Evolutionary conservation across 1,284 basidiomycete genomes (phyloP).

Genomic region (Sporisorium exsertum): DNA sequence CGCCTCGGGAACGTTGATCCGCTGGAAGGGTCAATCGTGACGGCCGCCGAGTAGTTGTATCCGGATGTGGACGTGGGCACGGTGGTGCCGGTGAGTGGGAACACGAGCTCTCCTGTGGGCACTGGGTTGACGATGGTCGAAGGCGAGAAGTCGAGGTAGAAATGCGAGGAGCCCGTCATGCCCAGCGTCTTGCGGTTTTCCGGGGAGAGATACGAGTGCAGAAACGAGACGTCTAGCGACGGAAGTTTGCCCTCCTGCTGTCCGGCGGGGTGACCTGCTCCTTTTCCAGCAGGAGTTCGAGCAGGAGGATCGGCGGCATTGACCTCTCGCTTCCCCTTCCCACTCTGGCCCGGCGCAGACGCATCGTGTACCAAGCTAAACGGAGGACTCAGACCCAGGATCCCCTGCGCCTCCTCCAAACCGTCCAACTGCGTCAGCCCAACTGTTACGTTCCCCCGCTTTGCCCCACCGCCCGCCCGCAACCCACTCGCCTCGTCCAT

Average conservation of each 20-base stretch:
- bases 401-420: slow-evolving; percentile 21
- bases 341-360: background rate
- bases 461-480: slow-evolving; percentile 10
- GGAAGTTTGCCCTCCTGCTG: background rate
- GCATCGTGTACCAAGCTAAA: slow-evolving; percentile 3
- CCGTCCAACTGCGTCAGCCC: slow-evolving; percentile 18
- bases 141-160: slow-evolving; percentile 20
- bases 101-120: slow-evolving; percentile 24
- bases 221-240: slow-evolving; percentile 22
- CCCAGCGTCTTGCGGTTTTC: slow-evolving; percentile 6
- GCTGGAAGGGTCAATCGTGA: slow-evolving; percentile 16
- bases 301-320: background rate
- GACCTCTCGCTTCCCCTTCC: background rate
- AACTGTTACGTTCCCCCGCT: slow-evolving; percentile 12
- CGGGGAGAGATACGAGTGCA: slow-evolving; percentile 18
- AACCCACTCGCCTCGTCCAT: slow-evolving; percentile 6
- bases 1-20: slow-evolving; percentile 19
- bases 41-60: background rate
- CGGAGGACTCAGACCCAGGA: slow-evolving; percentile 39
- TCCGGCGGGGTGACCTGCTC: background rate
- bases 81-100: slow-evolving; percentile 22
- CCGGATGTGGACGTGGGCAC: slow-evolving; percentile 2
- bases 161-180: slow-evolving; percentile 18
- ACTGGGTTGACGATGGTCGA: background rate
- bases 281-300: background rate